A percentile compares a stretch with the other conserved stretches of the same genome.
These are phyloP conservation scores for Xylaria curta DNA, from an alignment of 495 filamentous ascomycete species.

Conservation along the genomic window DNA sequence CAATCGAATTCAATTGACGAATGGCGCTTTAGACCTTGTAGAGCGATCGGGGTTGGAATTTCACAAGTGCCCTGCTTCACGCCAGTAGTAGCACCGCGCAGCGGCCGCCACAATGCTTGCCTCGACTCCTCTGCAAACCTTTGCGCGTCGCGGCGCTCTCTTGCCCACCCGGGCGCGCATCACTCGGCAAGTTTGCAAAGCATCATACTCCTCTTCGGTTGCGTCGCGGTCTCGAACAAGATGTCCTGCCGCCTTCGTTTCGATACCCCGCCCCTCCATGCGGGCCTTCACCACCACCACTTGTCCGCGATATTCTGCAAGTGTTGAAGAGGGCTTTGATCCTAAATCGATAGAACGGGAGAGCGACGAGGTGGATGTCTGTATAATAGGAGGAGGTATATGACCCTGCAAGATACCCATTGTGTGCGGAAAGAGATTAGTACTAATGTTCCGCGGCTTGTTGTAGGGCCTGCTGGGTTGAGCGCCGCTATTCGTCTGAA, in stretches of 20 bases:
- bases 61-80: neutral
- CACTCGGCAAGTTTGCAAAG: constrained; percentile 16
- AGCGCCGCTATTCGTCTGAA: constrained; percentile 93
- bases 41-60: neutral
- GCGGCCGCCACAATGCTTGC: constrained; percentile 31
- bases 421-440: neutral
- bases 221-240: constrained; percentile 21
- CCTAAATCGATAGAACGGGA: constrained; percentile 79
- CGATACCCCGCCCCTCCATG: constrained; percentile 22
- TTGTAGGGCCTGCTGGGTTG: constrained; percentile 82
- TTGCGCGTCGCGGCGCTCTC: constrained; percentile 32
- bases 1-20: neutral
- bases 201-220: constrained; percentile 29
- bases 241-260: constrained; percentile 21
- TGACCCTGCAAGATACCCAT: neutral
- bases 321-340: constrained; percentile 69
- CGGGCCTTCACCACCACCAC: constrained; percentile 40
- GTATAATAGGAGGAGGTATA: constrained; percentile 88
- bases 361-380: constrained; percentile 92
- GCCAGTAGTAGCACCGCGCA: neutral
- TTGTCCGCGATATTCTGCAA: constrained; percentile 29
- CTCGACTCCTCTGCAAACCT: constrained; percentile 30
- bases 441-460: constrained; percentile 7
- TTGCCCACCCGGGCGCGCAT: constrained; percentile 27
- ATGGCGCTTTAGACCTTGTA: constrained; percentile 7